These are phyloP conservation scores for Mitragyna speciosa DNA, from an alignment of 257 asterid species.

Conservation along the genomic window DNA sequence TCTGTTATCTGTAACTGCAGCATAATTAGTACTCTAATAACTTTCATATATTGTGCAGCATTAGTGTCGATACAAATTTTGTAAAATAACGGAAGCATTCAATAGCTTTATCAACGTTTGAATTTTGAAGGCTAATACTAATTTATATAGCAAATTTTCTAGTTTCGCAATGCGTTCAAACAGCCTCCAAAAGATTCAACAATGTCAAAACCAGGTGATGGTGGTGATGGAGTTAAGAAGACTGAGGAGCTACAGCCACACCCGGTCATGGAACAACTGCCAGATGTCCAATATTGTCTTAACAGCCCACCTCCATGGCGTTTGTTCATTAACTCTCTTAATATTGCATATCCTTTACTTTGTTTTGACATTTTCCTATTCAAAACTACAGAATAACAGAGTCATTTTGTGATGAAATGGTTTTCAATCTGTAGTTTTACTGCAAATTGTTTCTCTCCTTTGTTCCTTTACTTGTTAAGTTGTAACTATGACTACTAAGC, in stretches of 20 bases:
- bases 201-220: constrained; percentile 28
- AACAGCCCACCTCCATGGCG: constrained; percentile 79
- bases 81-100: constrained; percentile 10
- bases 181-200: constrained; percentile 10
- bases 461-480: too few relatives aligned
- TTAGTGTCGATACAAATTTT: background rate
- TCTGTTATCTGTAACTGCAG: background rate
- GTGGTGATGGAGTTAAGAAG: constrained; percentile 14
- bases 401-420: background rate
- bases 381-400: background rate
- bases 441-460: too few relatives aligned
- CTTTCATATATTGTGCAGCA: background rate
- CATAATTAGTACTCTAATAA: constrained; percentile 1
- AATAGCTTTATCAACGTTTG: background rate
- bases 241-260: constrained; percentile 42
- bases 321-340: constrained; percentile 17
- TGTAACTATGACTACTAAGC: too few relatives aligned
- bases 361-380: background rate
- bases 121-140: background rate
- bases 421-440: too few relatives aligned
- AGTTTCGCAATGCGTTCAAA: background rate
- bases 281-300: constrained; percentile 66
- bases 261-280: constrained; percentile 60
- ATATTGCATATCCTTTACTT: too few relatives aligned
- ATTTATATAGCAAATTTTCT: background rate